Percentiles rank a stretch among this genome's conserved stretches.
phyloP scores from a whole-genome alignment of 208 protist genomes.

The Entamoeba moshkovskii region DNA sequence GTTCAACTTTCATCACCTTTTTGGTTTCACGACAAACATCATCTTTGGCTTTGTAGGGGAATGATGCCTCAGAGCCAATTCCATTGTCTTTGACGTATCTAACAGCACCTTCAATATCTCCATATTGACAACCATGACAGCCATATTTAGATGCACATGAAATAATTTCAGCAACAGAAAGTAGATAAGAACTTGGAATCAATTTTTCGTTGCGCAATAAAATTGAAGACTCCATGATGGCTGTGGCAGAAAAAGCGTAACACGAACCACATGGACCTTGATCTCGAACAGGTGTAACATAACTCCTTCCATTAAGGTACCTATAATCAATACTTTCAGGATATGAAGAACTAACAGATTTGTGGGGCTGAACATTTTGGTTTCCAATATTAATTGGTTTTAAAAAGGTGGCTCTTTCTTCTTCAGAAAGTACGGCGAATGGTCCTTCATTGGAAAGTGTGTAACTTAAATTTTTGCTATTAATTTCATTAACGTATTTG shows the following conservation, averaged over 20 bases:
- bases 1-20: neutral
- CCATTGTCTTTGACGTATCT: neutral
- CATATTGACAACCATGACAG: neutral
- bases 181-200: neutral
- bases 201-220: neutral
- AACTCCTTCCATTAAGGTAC: neutral
- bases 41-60: neutral
- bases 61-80: neutral
- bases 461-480: neutral
- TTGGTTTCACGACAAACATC: neutral
- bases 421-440: neutral
- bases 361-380: neutral
- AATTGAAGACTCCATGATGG: neutral
- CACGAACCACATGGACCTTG: slow-evolving; percentile 13
- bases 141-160: neutral
- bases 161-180: neutral
- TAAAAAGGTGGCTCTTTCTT: neutral
- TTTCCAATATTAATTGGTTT: neutral
- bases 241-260: slow-evolving; percentile 6
- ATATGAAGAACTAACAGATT: neutral
- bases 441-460: neutral
- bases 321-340: neutral
- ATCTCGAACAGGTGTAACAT: neutral
- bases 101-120: neutral
- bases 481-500: neutral